Evolutionary conservation across 2,329 filamentous ascomycete species (phyloP).

Genomic region (Trichoderma breve): DNA sequence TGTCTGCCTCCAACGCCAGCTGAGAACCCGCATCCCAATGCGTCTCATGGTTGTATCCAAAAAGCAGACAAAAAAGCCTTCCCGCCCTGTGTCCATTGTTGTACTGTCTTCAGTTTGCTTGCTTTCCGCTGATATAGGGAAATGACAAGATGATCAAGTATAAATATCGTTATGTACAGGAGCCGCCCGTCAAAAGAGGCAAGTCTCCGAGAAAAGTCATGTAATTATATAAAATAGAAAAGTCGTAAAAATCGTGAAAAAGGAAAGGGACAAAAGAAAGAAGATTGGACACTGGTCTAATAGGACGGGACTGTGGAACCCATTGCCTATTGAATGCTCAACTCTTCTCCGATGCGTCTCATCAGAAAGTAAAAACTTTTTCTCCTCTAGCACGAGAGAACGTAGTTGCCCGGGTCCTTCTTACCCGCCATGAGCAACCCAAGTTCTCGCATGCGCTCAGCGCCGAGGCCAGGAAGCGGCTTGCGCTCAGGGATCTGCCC

Average conservation of each 20-base stretch:
- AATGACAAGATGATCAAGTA: conserved; percentile 2
- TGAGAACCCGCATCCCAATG: conserved; percentile 25
- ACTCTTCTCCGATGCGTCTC: conserved; percentile 2
- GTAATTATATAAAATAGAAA: conserved; percentile 13
- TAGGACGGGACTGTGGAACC: conserved; percentile 20
- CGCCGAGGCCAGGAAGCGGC: conserved; percentile 79
- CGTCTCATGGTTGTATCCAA: conserved; percentile 28
- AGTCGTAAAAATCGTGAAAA: conserved; percentile 16
- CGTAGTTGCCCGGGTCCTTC: conserved; percentile 69
- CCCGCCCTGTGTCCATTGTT: conserved; percentile 5
- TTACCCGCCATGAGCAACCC: conserved; percentile 86
- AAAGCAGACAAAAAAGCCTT: conserved; percentile 23
- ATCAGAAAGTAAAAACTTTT: not conserved
- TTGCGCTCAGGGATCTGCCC: conserved; percentile 60
- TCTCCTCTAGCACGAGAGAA: conserved; percentile 66
- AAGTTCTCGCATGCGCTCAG: conserved; percentile 80
- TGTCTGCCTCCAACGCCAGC: conserved; percentile 19
- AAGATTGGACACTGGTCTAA: conserved; percentile 1
- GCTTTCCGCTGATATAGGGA: conserved; percentile 19
- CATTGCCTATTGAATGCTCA: conserved; percentile 14
- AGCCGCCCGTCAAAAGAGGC: not conserved
- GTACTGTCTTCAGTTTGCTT: conserved; percentile 10
- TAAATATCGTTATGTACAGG: conserved; percentile 22
- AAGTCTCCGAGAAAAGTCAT: conserved; percentile 10
- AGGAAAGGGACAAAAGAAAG: not conserved